phyloP scores from a whole-genome alignment of 495 filamentous ascomycete genomes.

The Neurospora sp. region DNA sequence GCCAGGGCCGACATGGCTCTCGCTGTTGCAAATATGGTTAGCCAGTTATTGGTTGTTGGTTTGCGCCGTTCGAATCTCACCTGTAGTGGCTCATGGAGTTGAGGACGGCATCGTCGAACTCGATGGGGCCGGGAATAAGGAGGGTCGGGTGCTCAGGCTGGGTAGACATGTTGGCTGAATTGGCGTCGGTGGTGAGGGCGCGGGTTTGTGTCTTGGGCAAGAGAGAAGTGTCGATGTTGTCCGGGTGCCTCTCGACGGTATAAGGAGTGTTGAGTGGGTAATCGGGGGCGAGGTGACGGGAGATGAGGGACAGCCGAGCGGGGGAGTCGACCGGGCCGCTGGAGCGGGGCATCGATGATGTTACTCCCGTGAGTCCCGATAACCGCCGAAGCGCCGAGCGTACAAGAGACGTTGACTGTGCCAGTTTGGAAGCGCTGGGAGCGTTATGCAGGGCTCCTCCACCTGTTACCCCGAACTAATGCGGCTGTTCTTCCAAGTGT shows the following conservation, averaged over 20 bases:
- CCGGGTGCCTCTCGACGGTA: constrained; percentile 37
- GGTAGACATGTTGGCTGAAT: constrained; percentile 51
- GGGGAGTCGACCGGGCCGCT: constrained; percentile 46
- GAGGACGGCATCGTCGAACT: constrained; percentile 96
- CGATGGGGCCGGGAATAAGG: constrained; percentile 93
- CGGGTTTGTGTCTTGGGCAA: constrained; percentile 24
- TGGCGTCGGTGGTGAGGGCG: constrained; percentile 19
- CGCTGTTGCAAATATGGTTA: constrained; percentile 37
- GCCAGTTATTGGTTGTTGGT: not conserved
- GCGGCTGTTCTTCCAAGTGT: not conserved
- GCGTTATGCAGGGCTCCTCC: not conserved
- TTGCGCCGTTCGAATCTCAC: constrained; percentile 28
- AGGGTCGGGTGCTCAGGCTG: constrained; percentile 74
- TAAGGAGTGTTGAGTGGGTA: constrained; percentile 43
- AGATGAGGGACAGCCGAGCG: constrained; percentile 68
- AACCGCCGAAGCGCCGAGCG: constrained; percentile 18
- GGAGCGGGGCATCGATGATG: constrained; percentile 35
- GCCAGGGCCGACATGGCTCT: constrained; percentile 79
- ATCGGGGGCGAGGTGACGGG: constrained; percentile 57
- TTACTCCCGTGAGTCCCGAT: constrained; percentile 18
- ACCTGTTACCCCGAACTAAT: not conserved
- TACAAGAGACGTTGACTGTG: constrained; percentile 4
- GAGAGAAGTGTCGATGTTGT: constrained; percentile 42
- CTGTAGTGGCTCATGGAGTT: constrained; percentile 93
- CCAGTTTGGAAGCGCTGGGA: constrained; percentile 14